Evolutionary conservation across 176 grass and related monocot genomes (phyloP).

Genomic region (maize (Zea mays)): DNA sequence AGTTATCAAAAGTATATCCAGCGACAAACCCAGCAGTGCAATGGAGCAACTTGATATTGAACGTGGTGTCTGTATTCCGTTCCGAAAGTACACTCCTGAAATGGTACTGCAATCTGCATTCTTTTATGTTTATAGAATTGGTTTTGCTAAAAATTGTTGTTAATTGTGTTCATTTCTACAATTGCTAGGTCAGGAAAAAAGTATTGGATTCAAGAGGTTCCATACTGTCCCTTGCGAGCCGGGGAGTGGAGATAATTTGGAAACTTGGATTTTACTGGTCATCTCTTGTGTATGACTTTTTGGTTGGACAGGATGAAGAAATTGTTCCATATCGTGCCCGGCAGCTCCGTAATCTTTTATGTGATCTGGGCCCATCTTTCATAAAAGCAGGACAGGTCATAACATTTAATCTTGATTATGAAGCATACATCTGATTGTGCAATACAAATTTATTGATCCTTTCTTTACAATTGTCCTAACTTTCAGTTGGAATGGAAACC

Average conservation of each 20-base stretch:
- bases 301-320: constrained; percentile 90
- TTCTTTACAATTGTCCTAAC: background rate
- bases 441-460: background rate
- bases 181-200: constrained; percentile 83
- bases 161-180: constrained; percentile 20
- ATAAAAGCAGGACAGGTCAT: constrained; percentile 98
- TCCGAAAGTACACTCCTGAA: constrained; percentile 80
- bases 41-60: constrained; percentile 97
- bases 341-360: constrained; percentile 91
- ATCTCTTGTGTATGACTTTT: constrained; percentile 73
- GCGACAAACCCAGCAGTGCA: constrained; percentile 58
- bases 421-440: background rate
- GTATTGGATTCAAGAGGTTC: constrained; percentile 94
- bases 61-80: constrained; percentile 89
- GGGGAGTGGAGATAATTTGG: constrained; percentile 90
- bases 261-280: constrained; percentile 95
- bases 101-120: constrained; percentile 45
- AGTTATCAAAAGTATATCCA: constrained; percentile 32
- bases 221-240: constrained; percentile 69
- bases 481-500: too few species aligned
- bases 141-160: background rate
- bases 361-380: constrained; percentile 94
- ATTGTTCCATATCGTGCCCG: constrained; percentile 91
- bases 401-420: constrained; percentile 12
- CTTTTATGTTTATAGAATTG: constrained; percentile 14